A percentile compares a stretch with the other conserved stretches of the same genome.
phyloP scores from a whole-genome alignment of 495 filamentous ascomycete species.

The Sporormia fimetaria region DNA sequence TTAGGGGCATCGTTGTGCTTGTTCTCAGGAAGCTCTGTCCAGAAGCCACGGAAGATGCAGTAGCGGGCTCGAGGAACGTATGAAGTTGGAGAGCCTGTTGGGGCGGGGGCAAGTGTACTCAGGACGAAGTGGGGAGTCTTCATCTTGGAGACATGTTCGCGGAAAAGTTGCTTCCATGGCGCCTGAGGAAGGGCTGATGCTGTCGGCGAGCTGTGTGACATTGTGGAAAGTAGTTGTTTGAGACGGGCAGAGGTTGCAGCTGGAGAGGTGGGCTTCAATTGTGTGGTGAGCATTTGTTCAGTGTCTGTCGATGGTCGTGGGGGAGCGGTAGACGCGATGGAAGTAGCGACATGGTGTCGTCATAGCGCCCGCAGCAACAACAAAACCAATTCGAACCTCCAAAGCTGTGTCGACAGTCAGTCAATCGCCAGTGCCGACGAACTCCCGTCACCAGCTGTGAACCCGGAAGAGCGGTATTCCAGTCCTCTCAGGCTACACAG shows the following conservation, averaged over 20 bases:
- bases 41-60: constrained; percentile 76
- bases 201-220: constrained; percentile 18
- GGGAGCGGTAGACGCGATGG: background rate
- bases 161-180: constrained; percentile 59
- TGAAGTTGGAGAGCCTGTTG: constrained; percentile 19
- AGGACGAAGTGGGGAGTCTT: constrained; percentile 58
- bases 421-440: no score
- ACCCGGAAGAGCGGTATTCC: no score
- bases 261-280: background rate
- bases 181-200: constrained; percentile 29
- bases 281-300: background rate
- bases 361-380: no score
- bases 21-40: constrained; percentile 55
- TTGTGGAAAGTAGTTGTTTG: constrained; percentile 16
- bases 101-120: constrained; percentile 46
- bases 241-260: constrained; percentile 16
- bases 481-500: no score
- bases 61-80: constrained; percentile 50
- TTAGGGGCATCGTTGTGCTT: constrained; percentile 50
- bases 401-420: no score
- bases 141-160: constrained; percentile 51
- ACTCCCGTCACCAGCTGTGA: no score
- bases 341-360: no score
- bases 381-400: no score
- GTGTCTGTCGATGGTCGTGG: background rate